Conservation (phyloP, 108 stramenopile species). For the Cylindrotheca closterium region DNA sequence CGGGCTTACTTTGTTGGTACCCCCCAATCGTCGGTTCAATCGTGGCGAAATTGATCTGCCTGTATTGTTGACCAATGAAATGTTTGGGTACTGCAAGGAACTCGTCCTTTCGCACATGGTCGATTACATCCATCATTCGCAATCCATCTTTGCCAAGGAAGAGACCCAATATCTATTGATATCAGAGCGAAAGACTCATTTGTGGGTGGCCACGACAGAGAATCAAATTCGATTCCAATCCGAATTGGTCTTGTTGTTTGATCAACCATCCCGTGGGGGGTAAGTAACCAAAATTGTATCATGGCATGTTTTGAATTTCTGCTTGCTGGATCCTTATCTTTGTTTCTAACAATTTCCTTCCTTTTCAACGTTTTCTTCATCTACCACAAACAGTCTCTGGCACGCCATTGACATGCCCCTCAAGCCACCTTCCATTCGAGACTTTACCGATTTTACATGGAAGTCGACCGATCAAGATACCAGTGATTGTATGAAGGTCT, state of each 20-base stretch:
- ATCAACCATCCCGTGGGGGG: slow-evolving; percentile 28
- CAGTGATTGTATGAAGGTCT: slow-evolving; percentile 25
- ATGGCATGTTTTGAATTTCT: neutral
- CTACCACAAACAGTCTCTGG: slow-evolving; percentile 18
- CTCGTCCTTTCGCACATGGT: slow-evolving; percentile 34
- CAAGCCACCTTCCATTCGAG: slow-evolving; percentile 26
- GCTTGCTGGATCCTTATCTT: neutral
- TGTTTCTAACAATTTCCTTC: neutral
- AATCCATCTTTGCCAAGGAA: slow-evolving; percentile 21
- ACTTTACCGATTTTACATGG: slow-evolving; percentile 30
- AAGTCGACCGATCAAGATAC: slow-evolving; percentile 26
- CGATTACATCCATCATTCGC: slow-evolving; percentile 24
- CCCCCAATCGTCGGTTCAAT: slow-evolving; percentile 42
- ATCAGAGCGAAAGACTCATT: slow-evolving; percentile 25
- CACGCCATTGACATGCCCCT: slow-evolving; percentile 31
- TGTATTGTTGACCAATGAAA: slow-evolving; percentile 13
- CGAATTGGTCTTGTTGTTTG: slow-evolving; percentile 16
- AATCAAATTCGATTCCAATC: slow-evolving; percentile 34
- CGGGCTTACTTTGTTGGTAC: slow-evolving; percentile 35
- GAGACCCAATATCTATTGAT: slow-evolving; percentile 26
- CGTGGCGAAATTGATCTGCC: slow-evolving; percentile 35
- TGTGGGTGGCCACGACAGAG: slow-evolving; percentile 37
- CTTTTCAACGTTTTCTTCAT: neutral
- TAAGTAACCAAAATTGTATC: slow-evolving; percentile 9
- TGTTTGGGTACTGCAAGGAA: slow-evolving; percentile 24